These are phyloP conservation scores for Taphrina sp. DNA, from an alignment of 1,139 yeast species.

Conservation along the genomic window DNA sequence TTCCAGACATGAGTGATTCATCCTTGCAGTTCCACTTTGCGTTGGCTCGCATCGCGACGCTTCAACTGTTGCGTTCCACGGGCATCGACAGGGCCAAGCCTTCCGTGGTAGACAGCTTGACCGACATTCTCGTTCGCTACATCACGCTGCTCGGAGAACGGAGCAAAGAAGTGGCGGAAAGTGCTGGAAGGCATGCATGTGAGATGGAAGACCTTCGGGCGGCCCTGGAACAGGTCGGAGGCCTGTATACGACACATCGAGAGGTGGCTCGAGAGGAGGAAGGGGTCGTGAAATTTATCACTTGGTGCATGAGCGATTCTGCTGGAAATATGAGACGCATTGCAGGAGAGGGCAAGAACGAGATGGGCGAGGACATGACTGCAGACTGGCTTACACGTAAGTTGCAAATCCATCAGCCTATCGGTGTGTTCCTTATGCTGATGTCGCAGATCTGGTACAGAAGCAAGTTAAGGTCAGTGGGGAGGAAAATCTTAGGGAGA, in stretches of 20 bases:
- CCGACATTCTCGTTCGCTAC: constrained; percentile 62
- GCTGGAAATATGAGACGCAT: constrained; percentile 31
- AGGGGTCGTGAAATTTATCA: constrained; percentile 49
- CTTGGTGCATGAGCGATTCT: constrained; percentile 48
- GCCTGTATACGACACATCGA: constrained; percentile 44
- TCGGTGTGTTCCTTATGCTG: not conserved
- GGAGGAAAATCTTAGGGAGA: constrained; percentile 12
- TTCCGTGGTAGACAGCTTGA: constrained; percentile 57
- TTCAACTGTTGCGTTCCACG: constrained; percentile 61
- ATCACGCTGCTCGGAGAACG: constrained; percentile 49
- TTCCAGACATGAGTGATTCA: constrained; percentile 12
- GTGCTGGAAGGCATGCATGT: constrained; percentile 49
- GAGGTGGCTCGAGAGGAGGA: constrained; percentile 47
- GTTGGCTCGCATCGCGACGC: constrained; percentile 32
- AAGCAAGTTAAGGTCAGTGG: constrained; percentile 27
- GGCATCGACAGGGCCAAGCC: constrained; percentile 74
- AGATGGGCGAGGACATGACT: constrained; percentile 23
- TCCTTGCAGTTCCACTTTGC: constrained; percentile 32
- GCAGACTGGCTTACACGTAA: constrained; percentile 33
- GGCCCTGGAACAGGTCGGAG: constrained; percentile 59
- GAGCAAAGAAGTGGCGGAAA: constrained; percentile 46
- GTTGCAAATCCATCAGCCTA: not conserved
- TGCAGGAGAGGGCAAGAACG: constrained; percentile 32
- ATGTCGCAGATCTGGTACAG: constrained; percentile 13
- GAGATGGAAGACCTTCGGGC: constrained; percentile 55